A percentile compares a stretch with the other conserved stretches of the same genome.
Conservation (phyloP, 176 grass and related monocot genomes). For the Saccharum officinarum region DNA sequence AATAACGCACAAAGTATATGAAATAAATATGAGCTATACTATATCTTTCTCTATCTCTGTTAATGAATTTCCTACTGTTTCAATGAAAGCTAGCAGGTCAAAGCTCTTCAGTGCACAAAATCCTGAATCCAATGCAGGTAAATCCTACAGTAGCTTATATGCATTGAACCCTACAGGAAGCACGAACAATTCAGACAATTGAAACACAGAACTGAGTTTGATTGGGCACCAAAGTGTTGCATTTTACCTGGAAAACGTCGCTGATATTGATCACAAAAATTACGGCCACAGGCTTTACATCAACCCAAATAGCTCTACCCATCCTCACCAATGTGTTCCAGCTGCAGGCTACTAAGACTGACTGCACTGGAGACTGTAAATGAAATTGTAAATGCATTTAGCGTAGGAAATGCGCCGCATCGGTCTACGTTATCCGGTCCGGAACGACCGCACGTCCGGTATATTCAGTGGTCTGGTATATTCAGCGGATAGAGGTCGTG, state of each 20-base stretch:
- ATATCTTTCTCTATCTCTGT: neutral
- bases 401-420: too few species aligned
- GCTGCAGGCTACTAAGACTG: neutral
- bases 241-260: neutral
- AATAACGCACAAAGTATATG: neutral
- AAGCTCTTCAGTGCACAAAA: neutral
- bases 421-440: too few species aligned
- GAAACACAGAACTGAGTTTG: neutral
- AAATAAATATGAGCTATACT: neutral
- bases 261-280: neutral
- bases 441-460: too few species aligned
- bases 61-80: neutral
- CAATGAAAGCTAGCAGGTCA: neutral
- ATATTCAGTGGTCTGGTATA: too few species aligned
- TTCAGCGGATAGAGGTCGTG: too few species aligned
- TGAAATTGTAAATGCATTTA: too few species aligned
- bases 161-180: neutral
- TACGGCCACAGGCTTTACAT: neutral
- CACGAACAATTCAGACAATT: neutral
- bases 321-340: neutral
- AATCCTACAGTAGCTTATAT: neutral
- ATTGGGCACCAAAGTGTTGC: neutral
- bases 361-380: too few species aligned
- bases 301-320: neutral
- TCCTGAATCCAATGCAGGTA: neutral